Base-by-base conservation (phyloP, 148 eudicot genomes). In the Amaranthus cruentus region DNA sequence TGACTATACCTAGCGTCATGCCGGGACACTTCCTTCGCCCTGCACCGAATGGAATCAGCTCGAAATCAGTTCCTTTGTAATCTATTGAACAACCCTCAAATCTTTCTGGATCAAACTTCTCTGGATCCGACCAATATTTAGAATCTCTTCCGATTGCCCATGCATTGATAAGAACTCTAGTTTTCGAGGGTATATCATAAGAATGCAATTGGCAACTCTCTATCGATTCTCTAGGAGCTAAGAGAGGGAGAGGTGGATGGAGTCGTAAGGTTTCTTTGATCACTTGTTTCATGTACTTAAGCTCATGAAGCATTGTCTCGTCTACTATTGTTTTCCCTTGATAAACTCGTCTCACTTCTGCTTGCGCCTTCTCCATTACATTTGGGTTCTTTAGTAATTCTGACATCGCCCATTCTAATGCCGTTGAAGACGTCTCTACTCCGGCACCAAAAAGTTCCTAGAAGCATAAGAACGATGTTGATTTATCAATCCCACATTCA, bases 11-110 rank as follows among this genome's bases (percentile, higher is more conserved):
- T 47, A 78, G 73, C 42, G 53, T 46, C 14, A 82, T 71, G 9
- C 84, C 84, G 4, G 81, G 84, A 64, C 84, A 78, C 21, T 57
- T 66, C 51, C 84, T 82, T 50, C 76, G 71, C 15, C 84, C 84
- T 5, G 73, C 7, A 2, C 84, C 84, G 75, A 82, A 82, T 11
- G 84, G 84, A 49, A 82, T 28, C 4, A 77, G 54, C 76, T 78
- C 63, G 12, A 70, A 81, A 59, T 77, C 47, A 2, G 51, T 71
- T 12, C 81, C 81, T 9, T 72, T 57, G 15, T 77, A 77, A 73
- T 81, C 83, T 9, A 73, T 28, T 9, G 15, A n/a, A 6, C 56
- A 28, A 4, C 72, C 62, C 47, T 81, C 77, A 67, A 81, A 81
- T 73, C 84, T 77, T 73, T 74, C 73, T 3, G 84, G 84, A 38